Evolutionary conservation across 2,329 filamentous ascomycete species (phyloP).

Genomic region (Fusarium cicatricum): DNA sequence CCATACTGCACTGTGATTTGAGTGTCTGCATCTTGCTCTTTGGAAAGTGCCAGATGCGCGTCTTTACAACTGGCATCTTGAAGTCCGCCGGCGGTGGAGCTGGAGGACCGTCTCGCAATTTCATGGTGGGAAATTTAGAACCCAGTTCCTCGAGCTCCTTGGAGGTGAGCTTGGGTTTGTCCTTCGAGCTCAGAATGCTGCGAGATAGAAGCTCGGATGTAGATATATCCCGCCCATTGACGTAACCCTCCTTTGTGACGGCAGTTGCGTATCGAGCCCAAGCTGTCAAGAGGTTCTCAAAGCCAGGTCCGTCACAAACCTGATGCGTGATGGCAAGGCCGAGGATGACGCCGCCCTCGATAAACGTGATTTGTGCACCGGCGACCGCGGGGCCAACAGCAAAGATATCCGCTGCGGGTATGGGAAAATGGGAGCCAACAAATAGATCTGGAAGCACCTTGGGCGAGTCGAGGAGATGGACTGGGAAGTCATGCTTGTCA

Average conservation of each 20-base stretch:
- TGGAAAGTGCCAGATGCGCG: conserved; percentile 22
- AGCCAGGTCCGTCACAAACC: conserved; percentile 22
- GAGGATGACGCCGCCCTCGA: conserved; percentile 15
- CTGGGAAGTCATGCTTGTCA: conserved; percentile 7
- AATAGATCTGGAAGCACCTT: background rate
- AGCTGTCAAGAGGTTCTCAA: conserved; percentile 13
- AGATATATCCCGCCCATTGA: background rate
- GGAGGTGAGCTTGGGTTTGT: background rate
- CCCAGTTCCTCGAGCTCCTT: background rate
- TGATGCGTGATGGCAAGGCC: conserved; percentile 19
- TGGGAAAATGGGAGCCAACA: background rate
- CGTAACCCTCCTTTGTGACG: background rate
- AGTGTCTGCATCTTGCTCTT: conserved; percentile 8
- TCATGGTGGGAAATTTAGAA: conserved; percentile 1
- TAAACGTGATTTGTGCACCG: conserved; percentile 20
- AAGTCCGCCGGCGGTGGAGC: conserved; percentile 15
- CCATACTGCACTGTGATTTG: conserved; percentile 1
- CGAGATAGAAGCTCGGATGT: too few species aligned
- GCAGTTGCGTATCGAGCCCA: conserved; percentile 14
- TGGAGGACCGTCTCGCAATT: conserved; percentile 12
- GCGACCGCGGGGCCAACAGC: conserved; percentile 6
- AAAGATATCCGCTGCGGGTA: background rate
- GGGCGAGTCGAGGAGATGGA: conserved; percentile 9
- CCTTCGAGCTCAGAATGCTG: background rate
- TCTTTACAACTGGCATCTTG: conserved; percentile 16